phyloP scores from a whole-genome alignment of 495 filamentous ascomycete species.

The Annulohypoxylon bovei region DNA sequence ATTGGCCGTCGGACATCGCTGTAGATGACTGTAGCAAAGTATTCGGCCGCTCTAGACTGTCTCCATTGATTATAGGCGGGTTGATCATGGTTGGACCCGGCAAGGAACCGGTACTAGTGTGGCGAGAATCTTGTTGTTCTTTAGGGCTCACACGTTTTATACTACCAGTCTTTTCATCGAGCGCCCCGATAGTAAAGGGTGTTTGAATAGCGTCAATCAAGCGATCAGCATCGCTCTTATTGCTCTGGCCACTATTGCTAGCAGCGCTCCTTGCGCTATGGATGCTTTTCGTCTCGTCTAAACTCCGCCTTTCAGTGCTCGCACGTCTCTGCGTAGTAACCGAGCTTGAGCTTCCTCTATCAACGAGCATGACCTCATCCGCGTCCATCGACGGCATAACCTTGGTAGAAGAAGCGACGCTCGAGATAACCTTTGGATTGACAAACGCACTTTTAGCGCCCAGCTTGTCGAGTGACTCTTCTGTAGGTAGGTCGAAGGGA shows the following conservation, averaged over 20 bases:
- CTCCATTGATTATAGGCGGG: neutral
- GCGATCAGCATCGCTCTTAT: slow-evolving; percentile 74
- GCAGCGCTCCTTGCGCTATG: slow-evolving; percentile 63
- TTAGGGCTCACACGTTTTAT: slow-evolving; percentile 33
- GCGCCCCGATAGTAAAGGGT: slow-evolving; percentile 58
- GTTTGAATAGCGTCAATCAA: slow-evolving; percentile 80
- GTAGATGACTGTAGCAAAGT: neutral
- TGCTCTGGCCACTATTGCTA: slow-evolving; percentile 65
- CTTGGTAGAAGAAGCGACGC: slow-evolving; percentile 43
- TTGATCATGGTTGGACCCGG: neutral
- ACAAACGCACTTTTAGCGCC: slow-evolving; percentile 14
- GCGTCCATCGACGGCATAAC: slow-evolving; percentile 48
- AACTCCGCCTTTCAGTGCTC: slow-evolving; percentile 45
- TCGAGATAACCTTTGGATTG: slow-evolving; percentile 30
- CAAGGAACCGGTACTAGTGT: slow-evolving; percentile 21
- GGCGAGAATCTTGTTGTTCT: slow-evolving; percentile 37
- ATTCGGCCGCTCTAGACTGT: neutral
- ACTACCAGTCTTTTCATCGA: slow-evolving; percentile 43
- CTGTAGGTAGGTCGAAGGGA: slow-evolving; percentile 70
- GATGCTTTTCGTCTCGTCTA: slow-evolving; percentile 56
- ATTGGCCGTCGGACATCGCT: slow-evolving; percentile 34
- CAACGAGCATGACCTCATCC: slow-evolving; percentile 68
- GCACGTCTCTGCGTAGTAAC: slow-evolving; percentile 12
- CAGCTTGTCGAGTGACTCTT: slow-evolving; percentile 48
- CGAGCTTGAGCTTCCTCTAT: slow-evolving; percentile 48